Conservation (phyloP, 106 monocot genomes). For the Ottelia alismoides region DNA sequence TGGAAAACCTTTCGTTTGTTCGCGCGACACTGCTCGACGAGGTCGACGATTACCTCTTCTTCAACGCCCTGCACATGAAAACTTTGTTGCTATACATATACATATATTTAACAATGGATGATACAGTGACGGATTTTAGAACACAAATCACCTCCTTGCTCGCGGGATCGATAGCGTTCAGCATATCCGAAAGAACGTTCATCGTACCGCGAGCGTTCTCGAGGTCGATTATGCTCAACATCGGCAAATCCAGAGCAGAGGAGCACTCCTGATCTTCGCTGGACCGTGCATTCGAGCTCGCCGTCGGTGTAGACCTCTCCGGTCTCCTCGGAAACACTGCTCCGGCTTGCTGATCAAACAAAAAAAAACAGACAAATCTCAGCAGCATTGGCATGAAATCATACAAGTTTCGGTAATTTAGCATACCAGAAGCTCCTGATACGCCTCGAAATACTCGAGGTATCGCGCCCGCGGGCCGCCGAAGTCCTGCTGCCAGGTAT, state of each 20-base stretch:
- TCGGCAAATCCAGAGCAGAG: no score
- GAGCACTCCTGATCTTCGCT: no score
- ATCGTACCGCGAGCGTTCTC: no score
- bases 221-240: no score
- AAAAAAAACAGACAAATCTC: neutral
- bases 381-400: neutral
- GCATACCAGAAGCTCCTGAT: slow-evolving; percentile 51
- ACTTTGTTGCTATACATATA: neutral
- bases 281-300: no score
- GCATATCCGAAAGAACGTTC: no score
- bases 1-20: neutral
- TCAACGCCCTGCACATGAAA: neutral
- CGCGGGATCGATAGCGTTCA: no score
- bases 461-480: slow-evolving; percentile 41
- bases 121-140: no score
- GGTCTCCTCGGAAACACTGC: slow-evolving; percentile 71
- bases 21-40: neutral
- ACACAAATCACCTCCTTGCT: no score
- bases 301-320: slow-evolving; percentile 67
- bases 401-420: neutral
- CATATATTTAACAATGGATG: no score
- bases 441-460: slow-evolving; percentile 44
- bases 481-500: slow-evolving; percentile 61
- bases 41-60: slow-evolving; percentile 1
- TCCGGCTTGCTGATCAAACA: slow-evolving; percentile 45